Conservation (phyloP, 768 basidiomycete species). For the Lactarius sp. region DNA sequence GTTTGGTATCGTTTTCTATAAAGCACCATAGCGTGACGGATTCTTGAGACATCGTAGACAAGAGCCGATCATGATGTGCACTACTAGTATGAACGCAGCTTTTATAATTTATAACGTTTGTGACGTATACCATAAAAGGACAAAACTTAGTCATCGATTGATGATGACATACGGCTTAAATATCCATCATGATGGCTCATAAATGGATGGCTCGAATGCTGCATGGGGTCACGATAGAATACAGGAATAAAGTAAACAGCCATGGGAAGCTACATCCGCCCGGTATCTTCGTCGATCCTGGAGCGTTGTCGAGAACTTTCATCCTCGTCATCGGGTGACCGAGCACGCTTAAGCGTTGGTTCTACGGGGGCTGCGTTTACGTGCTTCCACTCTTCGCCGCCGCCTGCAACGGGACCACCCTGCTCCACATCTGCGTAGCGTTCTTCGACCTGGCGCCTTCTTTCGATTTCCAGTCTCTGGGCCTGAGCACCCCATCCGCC, state of each 20-base stretch:
- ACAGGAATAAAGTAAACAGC: conserved; percentile 13
- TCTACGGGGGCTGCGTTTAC: conserved; percentile 41
- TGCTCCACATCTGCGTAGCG: conserved; percentile 79
- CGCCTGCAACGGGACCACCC: conserved; percentile 74
- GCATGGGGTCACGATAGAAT: conserved; percentile 15
- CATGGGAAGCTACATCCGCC: conserved; percentile 54
- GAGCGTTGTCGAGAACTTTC: conserved; percentile 54
- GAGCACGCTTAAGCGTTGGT: conserved; percentile 54
- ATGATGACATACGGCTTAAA: background rate
- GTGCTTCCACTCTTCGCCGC: conserved; percentile 84
- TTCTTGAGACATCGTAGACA: too few species aligned
- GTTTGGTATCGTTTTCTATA: too few species aligned
- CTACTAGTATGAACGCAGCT: too few species aligned
- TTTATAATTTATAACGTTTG: too few species aligned
- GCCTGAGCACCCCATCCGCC: conserved; percentile 93
- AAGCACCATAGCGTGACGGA: too few species aligned
- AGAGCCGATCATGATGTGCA: too few species aligned
- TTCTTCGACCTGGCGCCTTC: conserved; percentile 79
- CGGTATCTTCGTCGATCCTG: conserved; percentile 59
- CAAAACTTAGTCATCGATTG: conserved; percentile 20
- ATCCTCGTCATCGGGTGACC: conserved; percentile 76
- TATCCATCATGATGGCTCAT: conserved; percentile 17
- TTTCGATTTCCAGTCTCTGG: conserved; percentile 64
- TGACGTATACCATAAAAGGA: too few species aligned
- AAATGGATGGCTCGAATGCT: conserved; percentile 6